These are phyloP conservation scores for Ascocoryne sarcoides DNA, from an alignment of 2,329 filamentous ascomycete genomes.

Conservation along the genomic window DNA sequence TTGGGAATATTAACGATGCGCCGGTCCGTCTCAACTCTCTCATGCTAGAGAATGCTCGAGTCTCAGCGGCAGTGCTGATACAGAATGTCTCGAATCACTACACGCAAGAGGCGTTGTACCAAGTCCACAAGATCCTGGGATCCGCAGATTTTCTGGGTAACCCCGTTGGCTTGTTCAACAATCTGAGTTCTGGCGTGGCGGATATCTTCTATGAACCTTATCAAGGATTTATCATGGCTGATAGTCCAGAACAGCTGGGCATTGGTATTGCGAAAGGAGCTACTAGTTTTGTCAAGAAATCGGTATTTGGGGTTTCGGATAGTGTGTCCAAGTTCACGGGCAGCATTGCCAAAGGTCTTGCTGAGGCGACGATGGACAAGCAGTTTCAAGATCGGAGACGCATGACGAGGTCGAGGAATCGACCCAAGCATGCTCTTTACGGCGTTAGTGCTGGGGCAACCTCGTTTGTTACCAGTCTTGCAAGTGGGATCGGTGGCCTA, in stretches of 20 bases:
- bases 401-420: constrained; percentile 85
- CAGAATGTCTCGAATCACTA: constrained; percentile 91
- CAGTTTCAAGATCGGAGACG: constrained; percentile 95
- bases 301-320: constrained; percentile 93
- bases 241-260: constrained; percentile 89
- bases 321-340: constrained; percentile 97
- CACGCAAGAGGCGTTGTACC: constrained; percentile 89
- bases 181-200: constrained; percentile 90
- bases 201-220: constrained; percentile 99
- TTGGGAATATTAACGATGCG: constrained; percentile 97
- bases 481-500: constrained; percentile 86
- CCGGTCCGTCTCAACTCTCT: constrained; percentile 89
- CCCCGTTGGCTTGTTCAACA: constrained; percentile 95
- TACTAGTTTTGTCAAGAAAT: constrained; percentile 96
- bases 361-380: constrained; percentile 92
- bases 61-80: constrained; percentile 75
- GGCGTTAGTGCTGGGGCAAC: constrained; percentile 94
- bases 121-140: constrained; percentile 94
- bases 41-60: constrained; percentile 88
- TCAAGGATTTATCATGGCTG: constrained; percentile 92
- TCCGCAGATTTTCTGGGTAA: constrained; percentile 97
- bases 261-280: constrained; percentile 94
- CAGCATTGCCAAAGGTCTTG: constrained; percentile 91
- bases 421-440: constrained; percentile 94
- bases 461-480: constrained; percentile 84